Evolutionary conservation across 2,329 filamentous ascomycete genomes (phyloP).

Genomic region (Colletotrichum chlorophyti): DNA sequence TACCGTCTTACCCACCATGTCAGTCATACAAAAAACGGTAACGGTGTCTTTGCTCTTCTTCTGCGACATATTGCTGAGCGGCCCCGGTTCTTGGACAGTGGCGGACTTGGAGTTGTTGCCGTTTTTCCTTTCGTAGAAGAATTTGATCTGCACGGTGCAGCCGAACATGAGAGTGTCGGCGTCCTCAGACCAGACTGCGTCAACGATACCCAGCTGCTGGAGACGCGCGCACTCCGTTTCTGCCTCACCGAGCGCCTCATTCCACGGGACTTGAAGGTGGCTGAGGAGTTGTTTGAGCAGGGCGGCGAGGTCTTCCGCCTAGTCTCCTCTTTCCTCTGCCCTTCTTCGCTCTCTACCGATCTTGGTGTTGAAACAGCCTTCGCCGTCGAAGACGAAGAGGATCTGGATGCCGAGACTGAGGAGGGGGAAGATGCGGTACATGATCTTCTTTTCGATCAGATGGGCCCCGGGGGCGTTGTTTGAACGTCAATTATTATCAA

Average conservation of each 20-base stretch:
- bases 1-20: constrained; percentile 33
- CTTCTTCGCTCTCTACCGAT: background rate
- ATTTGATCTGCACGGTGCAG: constrained; percentile 40
- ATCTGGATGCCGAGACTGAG: constrained; percentile 56
- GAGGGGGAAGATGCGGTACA: constrained; percentile 37
- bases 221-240: constrained; percentile 55
- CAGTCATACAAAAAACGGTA: background rate
- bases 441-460: constrained; percentile 1
- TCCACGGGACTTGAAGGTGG: constrained; percentile 46
- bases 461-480: background rate
- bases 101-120: constrained; percentile 23
- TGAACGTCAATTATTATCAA: background rate
- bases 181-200: constrained; percentile 56
- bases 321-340: background rate
- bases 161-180: constrained; percentile 55
- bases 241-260: constrained; percentile 53
- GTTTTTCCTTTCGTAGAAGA: constrained; percentile 39
- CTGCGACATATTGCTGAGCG: background rate
- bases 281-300: constrained; percentile 44
- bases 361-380: constrained; percentile 39
- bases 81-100: constrained; percentile 12
- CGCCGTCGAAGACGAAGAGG: constrained; percentile 62
- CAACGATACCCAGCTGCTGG: constrained; percentile 49
- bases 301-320: background rate
- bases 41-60: background rate